Conservation (phyloP, 2,329 filamentous ascomycete genomes). For the Claviceps sp. region DNA sequence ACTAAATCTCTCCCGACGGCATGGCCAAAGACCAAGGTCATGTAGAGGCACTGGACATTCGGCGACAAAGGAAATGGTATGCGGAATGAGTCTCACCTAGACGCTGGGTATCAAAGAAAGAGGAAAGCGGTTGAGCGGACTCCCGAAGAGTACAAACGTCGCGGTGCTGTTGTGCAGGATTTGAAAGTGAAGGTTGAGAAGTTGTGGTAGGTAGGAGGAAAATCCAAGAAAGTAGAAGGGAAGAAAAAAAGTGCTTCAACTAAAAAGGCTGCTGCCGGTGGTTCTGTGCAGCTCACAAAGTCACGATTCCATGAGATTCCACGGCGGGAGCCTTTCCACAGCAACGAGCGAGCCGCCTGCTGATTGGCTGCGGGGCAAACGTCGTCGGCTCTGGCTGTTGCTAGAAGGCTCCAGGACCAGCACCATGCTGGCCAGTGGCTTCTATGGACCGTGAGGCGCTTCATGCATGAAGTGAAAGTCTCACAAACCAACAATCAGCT, state of each 20-base stretch:
- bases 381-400: constrained; percentile 3
- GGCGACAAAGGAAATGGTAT: background rate
- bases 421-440: background rate
- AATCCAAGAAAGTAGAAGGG: constrained; percentile 11
- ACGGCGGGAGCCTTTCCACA: constrained; percentile 20
- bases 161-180: constrained; percentile 8
- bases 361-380: constrained; percentile 14
- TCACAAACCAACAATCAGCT: background rate
- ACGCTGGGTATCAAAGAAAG: constrained; percentile 8
- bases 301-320: constrained; percentile 34
- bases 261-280: constrained; percentile 21
- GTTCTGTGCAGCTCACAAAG: constrained; percentile 12
- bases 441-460: background rate
- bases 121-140: constrained; percentile 3
- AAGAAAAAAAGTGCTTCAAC: constrained; percentile 13
- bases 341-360: constrained; percentile 9
- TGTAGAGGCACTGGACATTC: background rate
- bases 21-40: background rate
- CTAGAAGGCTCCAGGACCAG: constrained; percentile 17
- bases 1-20: background rate
- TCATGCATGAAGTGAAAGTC: background rate
- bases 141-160: constrained; percentile 8
- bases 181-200: background rate
- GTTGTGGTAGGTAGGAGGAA: constrained; percentile 10
- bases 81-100: constrained; percentile 10